Percentiles rank a stretch among this genome's conserved stretches.
Conservation (phyloP, 371 early-diverging fungal genomes). For the Lichtheimia hyalospora region DNA sequence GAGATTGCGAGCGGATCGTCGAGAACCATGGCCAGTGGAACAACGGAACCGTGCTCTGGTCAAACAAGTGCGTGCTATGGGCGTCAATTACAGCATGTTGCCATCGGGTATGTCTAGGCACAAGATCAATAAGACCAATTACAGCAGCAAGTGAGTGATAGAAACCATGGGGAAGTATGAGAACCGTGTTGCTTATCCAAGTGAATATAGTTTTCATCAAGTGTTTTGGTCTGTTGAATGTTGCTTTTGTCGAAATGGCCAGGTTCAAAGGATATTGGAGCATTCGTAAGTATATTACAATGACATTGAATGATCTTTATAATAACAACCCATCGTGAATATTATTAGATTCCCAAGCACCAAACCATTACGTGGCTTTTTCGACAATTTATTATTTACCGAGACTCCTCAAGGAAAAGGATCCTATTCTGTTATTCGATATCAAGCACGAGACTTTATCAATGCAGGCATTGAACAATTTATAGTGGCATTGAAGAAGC, state of each 20-base stretch:
- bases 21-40: conserved; percentile 3
- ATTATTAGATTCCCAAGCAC: conserved; percentile 1
- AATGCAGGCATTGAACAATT: conserved; percentile 32
- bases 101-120: conserved; percentile 39
- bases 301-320: background rate
- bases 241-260: conserved; percentile 19
- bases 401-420: conserved; percentile 33
- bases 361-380: conserved; percentile 19
- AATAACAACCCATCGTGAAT: background rate
- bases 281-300: conserved; percentile 29
- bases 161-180: background rate
- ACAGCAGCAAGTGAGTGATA: conserved; percentile 27
- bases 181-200: no score
- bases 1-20: conserved; percentile 14
- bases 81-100: conserved; percentile 24
- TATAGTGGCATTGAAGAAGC: conserved; percentile 38
- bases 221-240: conserved; percentile 45
- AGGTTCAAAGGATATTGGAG: conserved; percentile 27
- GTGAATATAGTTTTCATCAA: conserved; percentile 18
- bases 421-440: conserved; percentile 26
- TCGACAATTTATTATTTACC: conserved; percentile 35
- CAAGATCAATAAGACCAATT: conserved; percentile 36
- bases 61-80: conserved; percentile 22
- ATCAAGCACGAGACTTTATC: conserved; percentile 31
- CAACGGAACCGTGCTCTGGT: conserved; percentile 11